phyloP scores from a whole-genome alignment of 768 basidiomycete species.

The Lentinula guzmanii region DNA sequence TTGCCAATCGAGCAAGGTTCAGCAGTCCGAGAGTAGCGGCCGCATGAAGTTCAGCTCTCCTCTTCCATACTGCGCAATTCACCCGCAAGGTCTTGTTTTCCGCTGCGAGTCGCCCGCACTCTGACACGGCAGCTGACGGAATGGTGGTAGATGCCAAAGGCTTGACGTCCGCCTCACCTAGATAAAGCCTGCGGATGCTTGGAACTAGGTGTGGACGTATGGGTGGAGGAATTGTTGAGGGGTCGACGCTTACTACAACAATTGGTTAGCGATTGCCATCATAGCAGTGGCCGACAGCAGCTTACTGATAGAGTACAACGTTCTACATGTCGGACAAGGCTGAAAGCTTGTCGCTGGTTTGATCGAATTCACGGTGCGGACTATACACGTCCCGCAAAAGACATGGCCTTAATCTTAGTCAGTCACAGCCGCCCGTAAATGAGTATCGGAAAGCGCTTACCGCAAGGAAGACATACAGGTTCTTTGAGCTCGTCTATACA shows the following conservation, averaged over 20 bases:
- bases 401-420: conserved; percentile 43
- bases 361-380: conserved; percentile 41
- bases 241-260: conserved; percentile 36
- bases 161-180: conserved; percentile 29
- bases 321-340: conserved; percentile 53
- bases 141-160: neutral
- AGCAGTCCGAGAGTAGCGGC: conserved; percentile 40
- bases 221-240: conserved; percentile 46
- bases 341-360: conserved; percentile 41
- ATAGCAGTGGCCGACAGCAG: conserved; percentile 2
- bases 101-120: conserved; percentile 34
- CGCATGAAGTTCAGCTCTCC: conserved; percentile 45
- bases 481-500: conserved; percentile 49
- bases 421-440: neutral
- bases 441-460: conserved; percentile 32
- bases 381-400: conserved; percentile 57
- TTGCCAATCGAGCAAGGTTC: conserved; percentile 33
- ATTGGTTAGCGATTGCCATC: neutral
- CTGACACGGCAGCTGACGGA: conserved; percentile 16
- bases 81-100: conserved; percentile 37
- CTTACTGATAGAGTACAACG: conserved; percentile 49
- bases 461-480: conserved; percentile 60
- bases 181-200: conserved; percentile 48
- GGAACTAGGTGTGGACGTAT: conserved; percentile 54
- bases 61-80: conserved; percentile 40